A percentile compares a stretch with the other conserved stretches of the same genome.
Evolutionary conservation across 768 basidiomycete genomes (phyloP).

Genomic region (Gloeopeniophorella convolvens): DNA sequence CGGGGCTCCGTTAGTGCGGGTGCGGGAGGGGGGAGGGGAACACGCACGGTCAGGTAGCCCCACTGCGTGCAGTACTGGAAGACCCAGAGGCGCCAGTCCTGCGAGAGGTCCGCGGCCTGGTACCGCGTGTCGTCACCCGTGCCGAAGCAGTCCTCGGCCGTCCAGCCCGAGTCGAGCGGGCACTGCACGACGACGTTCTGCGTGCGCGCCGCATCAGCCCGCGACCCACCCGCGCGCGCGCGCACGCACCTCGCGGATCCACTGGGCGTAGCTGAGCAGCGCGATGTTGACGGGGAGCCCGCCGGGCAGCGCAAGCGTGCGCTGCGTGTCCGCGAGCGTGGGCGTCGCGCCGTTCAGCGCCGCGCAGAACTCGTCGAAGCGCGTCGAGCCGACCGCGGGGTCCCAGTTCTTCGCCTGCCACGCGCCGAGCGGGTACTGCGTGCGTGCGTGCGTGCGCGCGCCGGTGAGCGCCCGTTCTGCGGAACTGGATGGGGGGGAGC

Average conservation of each 20-base stretch:
- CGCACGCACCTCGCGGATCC: slow-evolving; percentile 57
- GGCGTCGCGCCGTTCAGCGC: slow-evolving; percentile 30
- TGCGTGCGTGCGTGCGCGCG: too few species aligned
- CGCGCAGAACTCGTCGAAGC: slow-evolving; percentile 63
- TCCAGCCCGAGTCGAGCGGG: slow-evolving; percentile 30
- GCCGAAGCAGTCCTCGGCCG: slow-evolving; percentile 76
- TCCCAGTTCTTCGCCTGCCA: slow-evolving; percentile 94
- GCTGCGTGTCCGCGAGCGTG: not conserved
- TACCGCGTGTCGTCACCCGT: slow-evolving; percentile 65
- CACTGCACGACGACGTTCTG: slow-evolving; percentile 20
- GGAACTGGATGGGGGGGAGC: slow-evolving; percentile 11
- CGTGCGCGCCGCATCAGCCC: slow-evolving; percentile 31
- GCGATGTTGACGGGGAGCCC: slow-evolving; percentile 42
- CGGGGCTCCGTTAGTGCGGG: not conserved
- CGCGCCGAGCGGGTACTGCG: slow-evolving; percentile 52
- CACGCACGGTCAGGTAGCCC: slow-evolving; percentile 82
- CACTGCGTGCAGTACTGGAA: slow-evolving; percentile 95
- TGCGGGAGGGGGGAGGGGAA: not conserved
- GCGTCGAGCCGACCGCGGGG: slow-evolving; percentile 50
- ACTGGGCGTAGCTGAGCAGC: slow-evolving; percentile 67
- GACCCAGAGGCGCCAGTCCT: slow-evolving; percentile 81
- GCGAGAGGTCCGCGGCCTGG: slow-evolving; percentile 51
- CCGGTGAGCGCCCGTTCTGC: too few species aligned
- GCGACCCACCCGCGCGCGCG: too few species aligned
- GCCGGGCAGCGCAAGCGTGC: not conserved